A percentile compares a stretch with the other conserved stretches of the same genome.
Evolutionary conservation across 2,329 filamentous ascomycete genomes (phyloP).

Genomic region (Trichophyton verrucosum): DNA sequence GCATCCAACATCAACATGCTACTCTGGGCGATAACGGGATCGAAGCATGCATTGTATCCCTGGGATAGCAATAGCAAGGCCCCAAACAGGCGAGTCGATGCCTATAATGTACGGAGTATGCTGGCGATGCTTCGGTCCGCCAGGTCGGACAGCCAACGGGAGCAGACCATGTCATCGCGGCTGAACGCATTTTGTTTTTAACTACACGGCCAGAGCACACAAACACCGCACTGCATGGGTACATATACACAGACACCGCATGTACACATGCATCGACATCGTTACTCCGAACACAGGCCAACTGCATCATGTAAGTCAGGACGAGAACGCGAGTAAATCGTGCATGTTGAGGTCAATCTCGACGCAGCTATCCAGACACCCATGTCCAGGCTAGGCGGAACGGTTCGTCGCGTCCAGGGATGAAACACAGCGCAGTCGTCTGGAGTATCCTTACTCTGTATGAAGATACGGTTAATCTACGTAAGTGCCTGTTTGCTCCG

Average conservation of each 20-base stretch:
- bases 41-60: too few relatives aligned
- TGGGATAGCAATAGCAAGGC: too few relatives aligned
- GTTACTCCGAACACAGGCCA: too few relatives aligned
- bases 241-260: background rate
- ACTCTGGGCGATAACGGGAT: too few relatives aligned
- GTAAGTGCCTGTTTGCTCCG: too few relatives aligned
- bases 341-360: background rate
- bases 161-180: conserved; percentile 2
- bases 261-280: background rate
- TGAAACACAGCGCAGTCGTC: background rate
- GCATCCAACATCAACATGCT: too few relatives aligned
- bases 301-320: too few relatives aligned
- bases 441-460: background rate
- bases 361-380: background rate
- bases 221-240: background rate
- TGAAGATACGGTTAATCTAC: background rate
- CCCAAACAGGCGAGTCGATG: too few relatives aligned
- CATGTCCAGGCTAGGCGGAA: background rate
- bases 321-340: background rate
- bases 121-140: background rate
- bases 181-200: background rate
- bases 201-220: background rate
- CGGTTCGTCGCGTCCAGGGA: background rate
- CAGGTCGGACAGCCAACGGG: background rate
- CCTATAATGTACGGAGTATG: too few relatives aligned